Evolutionary conservation across 208 protist species (phyloP).

Genomic region (Phytomonas francai): DNA sequence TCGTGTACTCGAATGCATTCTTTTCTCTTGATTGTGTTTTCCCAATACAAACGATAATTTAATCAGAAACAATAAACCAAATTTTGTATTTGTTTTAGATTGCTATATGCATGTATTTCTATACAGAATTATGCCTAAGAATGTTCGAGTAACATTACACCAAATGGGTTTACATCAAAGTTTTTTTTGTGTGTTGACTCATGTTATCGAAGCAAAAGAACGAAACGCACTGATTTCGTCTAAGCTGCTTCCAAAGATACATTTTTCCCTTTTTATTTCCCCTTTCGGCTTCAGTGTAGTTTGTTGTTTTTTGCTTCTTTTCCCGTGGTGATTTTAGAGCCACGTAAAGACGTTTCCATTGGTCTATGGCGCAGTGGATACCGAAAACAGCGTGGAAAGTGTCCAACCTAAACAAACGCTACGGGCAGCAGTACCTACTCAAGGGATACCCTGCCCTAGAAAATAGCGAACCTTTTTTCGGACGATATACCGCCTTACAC

Average conservation of each 20-base stretch:
- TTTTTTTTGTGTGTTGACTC: not conserved
- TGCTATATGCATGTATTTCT: constrained; percentile 3
- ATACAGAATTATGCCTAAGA: not conserved
- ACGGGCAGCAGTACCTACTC: constrained; percentile 53
- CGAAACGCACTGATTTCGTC: not conserved
- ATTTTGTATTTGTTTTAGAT: constrained; percentile 10
- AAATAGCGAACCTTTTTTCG: not conserved
- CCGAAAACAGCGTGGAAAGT: constrained; percentile 85
- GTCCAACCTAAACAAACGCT: constrained; percentile 82
- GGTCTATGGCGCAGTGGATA: constrained; percentile 80
- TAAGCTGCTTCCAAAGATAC: not conserved
- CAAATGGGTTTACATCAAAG: not conserved
- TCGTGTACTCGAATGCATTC: not conserved
- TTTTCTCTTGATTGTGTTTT: constrained; percentile 1
- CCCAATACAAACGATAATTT: not conserved
- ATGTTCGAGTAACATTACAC: not conserved
- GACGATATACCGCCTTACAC: not conserved
- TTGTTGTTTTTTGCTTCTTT: not conserved
- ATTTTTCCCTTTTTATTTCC: not conserved
- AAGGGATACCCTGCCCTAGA: constrained; percentile 21
- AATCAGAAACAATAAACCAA: constrained; percentile 10
- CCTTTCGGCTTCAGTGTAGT: not conserved
- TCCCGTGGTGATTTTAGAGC: constrained; percentile 1
- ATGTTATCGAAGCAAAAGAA: not conserved
- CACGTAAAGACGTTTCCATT: not conserved